Percentiles rank a stretch among this genome's conserved stretches.
Evolutionary conservation across 176 grass and related monocot genomes (phyloP).

Genomic region (Avena atlantica): DNA sequence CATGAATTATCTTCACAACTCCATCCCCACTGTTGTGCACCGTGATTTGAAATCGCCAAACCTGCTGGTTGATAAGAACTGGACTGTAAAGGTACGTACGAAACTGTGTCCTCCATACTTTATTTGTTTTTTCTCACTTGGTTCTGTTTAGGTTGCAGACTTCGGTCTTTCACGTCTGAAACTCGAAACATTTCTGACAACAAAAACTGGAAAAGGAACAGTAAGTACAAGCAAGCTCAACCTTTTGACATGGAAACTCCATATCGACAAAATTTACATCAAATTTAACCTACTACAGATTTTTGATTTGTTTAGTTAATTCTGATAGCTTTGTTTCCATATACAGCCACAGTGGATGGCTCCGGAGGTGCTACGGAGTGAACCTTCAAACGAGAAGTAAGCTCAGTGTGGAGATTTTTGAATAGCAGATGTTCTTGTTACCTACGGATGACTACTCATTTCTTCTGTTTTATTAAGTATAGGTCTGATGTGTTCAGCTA

Average conservation of each 20-base stretch:
- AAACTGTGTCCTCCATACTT: not conserved
- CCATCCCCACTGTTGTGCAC: conserved; percentile 76
- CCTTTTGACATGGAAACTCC: conserved; percentile 9
- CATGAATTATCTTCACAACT: conserved; percentile 98
- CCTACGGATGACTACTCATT: not conserved
- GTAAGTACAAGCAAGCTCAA: conserved; percentile 50
- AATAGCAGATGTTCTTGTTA: not conserved
- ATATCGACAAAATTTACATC: not conserved
- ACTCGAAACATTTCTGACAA: conserved; percentile 80
- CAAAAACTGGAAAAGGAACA: conserved; percentile 94
- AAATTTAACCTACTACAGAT: conserved; percentile 35
- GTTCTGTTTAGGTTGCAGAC: conserved; percentile 73
- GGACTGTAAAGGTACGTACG: conserved; percentile 79
- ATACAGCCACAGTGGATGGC: conserved; percentile 98
- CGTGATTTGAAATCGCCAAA: conserved; percentile 96
- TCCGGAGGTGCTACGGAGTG: conserved; percentile 87
- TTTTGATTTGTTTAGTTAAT: conserved; percentile 37
- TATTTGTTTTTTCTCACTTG: conserved; percentile 33
- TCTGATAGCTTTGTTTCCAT: conserved; percentile 34
- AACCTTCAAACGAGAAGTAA: conserved; percentile 95
- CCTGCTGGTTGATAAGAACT: conserved; percentile 97
- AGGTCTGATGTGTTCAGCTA: conserved; percentile 96
- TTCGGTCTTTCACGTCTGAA: conserved; percentile 97
- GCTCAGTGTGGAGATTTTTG: not conserved
- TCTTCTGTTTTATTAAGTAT: conserved; percentile 42